Conservation (phyloP, 805 yeast genomes). For the Yarrowia yakushimensis region DNA sequence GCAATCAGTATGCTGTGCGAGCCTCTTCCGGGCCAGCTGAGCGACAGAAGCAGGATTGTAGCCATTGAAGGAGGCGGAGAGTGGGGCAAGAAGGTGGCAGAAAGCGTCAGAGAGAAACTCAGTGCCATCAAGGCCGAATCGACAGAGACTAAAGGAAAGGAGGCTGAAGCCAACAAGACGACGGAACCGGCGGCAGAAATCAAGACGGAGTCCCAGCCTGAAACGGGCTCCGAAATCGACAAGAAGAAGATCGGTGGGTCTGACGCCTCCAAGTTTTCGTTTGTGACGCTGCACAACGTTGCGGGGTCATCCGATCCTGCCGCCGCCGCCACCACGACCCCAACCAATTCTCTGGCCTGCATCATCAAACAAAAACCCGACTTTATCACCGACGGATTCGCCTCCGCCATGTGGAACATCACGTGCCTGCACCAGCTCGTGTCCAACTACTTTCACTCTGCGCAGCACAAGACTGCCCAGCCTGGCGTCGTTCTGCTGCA, state of each 20-base stretch:
- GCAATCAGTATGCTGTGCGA: conserved; percentile 30
- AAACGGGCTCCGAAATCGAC: too few relatives aligned
- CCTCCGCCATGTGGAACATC: conserved; percentile 32
- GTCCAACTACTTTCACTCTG: conserved; percentile 17
- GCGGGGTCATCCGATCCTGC: not conserved
- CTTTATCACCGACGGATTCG: conserved; percentile 27
- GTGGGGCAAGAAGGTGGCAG: not conserved
- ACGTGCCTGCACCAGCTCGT: conserved; percentile 33
- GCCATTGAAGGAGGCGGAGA: conserved; percentile 12
- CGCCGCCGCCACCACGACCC: not conserved
- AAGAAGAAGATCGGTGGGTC: too few relatives aligned
- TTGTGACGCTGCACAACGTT: conserved; percentile 11
- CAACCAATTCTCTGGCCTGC: conserved; percentile 16
- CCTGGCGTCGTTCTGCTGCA: conserved; percentile 28
- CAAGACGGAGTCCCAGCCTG: too few relatives aligned
- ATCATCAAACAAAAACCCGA: conserved; percentile 27
- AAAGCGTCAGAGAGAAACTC: not conserved
- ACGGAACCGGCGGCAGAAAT: not conserved
- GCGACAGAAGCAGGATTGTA: not conserved
- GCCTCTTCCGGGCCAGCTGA: conserved; percentile 23
- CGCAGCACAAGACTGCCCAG: not conserved
- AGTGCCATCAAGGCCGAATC: not conserved
- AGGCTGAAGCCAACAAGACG: not conserved
- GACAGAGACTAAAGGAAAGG: not conserved
- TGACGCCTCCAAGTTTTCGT: not conserved